Evolutionary conservation across 805 yeast species (phyloP).

Genomic region (Grigorovia yakushimaensis): DNA sequence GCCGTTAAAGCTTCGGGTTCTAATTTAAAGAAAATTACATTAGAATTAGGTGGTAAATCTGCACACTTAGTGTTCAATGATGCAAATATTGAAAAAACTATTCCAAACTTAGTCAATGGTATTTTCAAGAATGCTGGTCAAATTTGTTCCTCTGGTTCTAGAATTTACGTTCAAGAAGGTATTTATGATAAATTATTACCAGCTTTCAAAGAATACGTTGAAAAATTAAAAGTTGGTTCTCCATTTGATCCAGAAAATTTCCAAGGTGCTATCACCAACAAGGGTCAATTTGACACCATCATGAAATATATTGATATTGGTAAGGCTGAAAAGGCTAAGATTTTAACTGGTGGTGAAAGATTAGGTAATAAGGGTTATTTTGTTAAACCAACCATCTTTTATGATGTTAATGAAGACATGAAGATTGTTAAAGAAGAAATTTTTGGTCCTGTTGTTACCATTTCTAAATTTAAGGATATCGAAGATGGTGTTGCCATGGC

Average conservation of each 20-base stretch:
- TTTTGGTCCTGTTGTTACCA: constrained; percentile 71
- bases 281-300: constrained; percentile 59
- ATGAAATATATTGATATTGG: constrained; percentile 58
- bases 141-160: constrained; percentile 75
- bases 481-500: constrained; percentile 62
- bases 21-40: constrained; percentile 68
- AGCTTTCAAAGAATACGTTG: constrained; percentile 49
- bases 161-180: constrained; percentile 66
- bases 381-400: constrained; percentile 63
- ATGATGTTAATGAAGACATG: constrained; percentile 55
- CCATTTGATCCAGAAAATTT: constrained; percentile 59
- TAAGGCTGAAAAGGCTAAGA: constrained; percentile 56
- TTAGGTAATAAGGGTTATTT: constrained; percentile 59
- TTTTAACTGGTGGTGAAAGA: constrained; percentile 65
- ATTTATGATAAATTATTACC: constrained; percentile 53
- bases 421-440: constrained; percentile 63
- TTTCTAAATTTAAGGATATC: constrained; percentile 54
- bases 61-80: constrained; percentile 68
- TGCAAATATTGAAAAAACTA: constrained; percentile 45
- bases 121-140: constrained; percentile 76
- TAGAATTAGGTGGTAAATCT: constrained; percentile 79
- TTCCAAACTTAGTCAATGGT: constrained; percentile 48
- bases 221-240: constrained; percentile 58
- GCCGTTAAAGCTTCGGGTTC: constrained; percentile 62
- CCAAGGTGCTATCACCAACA: constrained; percentile 75